Evolutionary conservation across 2,329 filamentous ascomycete species (phyloP), one percentile per base, ranked within the genome.

Genomic region (Monosporascus sp.): DNA sequence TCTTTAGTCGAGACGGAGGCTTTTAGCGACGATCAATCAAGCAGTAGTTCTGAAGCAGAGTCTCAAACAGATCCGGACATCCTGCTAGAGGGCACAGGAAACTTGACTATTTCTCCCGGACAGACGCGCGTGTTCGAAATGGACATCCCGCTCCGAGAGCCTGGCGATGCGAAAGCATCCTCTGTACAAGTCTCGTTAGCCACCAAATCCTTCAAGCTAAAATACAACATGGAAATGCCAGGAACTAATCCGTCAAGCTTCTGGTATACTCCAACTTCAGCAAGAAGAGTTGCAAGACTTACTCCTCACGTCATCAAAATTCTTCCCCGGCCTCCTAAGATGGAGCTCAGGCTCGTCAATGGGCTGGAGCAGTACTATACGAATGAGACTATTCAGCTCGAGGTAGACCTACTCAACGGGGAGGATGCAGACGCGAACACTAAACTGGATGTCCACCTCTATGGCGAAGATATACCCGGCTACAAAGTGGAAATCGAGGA

Each of bases 241-340:
- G 73, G 74, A 5, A 69, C 69, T 9, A 73, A 69, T 22, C 65
- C 68, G 1, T 65, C 71, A 17, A 71, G 74, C 39, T 67, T 77
- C 1, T 86, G 83, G 82, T 79, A 78, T 54, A 68, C 74, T 2
- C 67, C 72, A 7, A 68, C 70, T 3, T 70, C 72, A 15, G 66
- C 50, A 77, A 77, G 54, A 74, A 72, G 27, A 67, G 6, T 81
- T 20, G 70, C 77, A 27, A 76, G 82, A 8, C 60, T 70, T 11
- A 74, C 79, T 47, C 72, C 80, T 8, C 75, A 81, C 36, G 73
- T 74, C 2, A 81, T 96, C 52, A 86, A 83, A 52, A 85, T 99
- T 24, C 78, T 91, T 51, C 93, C 94, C 1, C 89, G 95, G 59
- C 94, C 93, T 27, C 94, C 94, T 0, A 97, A 97, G 70, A 84